Base-by-base conservation (phyloP, 2,329 filamentous ascomycete species). In the Acrocalymma vagum region DNA sequence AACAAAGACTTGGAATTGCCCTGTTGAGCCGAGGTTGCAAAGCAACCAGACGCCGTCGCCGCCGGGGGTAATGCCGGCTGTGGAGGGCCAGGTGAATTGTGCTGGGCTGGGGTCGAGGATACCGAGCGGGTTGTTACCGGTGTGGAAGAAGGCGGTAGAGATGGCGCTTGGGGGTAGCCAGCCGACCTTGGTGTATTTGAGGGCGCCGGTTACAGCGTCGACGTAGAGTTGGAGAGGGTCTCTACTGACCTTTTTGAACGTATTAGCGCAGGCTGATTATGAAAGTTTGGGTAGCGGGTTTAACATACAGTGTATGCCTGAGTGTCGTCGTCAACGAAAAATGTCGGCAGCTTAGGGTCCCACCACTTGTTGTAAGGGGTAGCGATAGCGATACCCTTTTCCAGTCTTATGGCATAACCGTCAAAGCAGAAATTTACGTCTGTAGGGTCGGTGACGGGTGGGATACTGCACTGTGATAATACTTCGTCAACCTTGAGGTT, bases 321-420 rank as follows among this genome's bases (percentile, higher is more conserved):
- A 29, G 55, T 62, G 38, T 60, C 57, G 16, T 62, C 55, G 29
- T 58, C 56, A 20, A 58, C 61, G 26, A 60, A 63, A 42, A 67
- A 61, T 17, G 56, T 53, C 16, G 57, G 42, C 11, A 64, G 48
- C 37, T 58, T 58, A 10, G 51, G 51, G 20, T 61, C 51, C 34
- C 42, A 62, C 48, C 49, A 60, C 35, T 57, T 60, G 51, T 60
- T 62, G 48, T 62, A 64, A 20, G 58, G 57, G 13, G 57, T 62
- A 9, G 56, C 62, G 42, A 63, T 53, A 13, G 52, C 52, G n/a
- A 53, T 54, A 26, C 58, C 58, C 10, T 58, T 48, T 24, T 60
- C 42, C n/a, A 64, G 36, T 14, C 55, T 54, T 34, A 63, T 51
- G 10, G 51, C 55, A 21, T 51, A 61, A 15, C 51, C 47, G 10